Percentiles rank a stretch among this genome's conserved stretches.
phyloP scores from a whole-genome alignment of 164 flowering plant species.

The Brasenia schreberi region DNA sequence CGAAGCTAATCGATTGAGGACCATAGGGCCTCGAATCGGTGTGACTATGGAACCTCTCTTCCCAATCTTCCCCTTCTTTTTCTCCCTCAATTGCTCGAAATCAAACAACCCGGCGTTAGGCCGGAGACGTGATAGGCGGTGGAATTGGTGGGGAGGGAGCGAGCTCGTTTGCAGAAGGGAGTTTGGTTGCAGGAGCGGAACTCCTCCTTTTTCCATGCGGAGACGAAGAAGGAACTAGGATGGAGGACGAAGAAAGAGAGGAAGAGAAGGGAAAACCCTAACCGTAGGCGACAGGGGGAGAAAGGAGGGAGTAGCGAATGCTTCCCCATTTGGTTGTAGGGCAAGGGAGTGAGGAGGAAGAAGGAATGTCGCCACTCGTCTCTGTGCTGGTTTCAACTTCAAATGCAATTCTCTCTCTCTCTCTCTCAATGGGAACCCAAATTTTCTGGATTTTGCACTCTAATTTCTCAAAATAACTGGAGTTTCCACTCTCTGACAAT shows the following conservation, averaged over 20 bases:
- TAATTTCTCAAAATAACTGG: too few relatives aligned
- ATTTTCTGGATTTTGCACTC: too few relatives aligned
- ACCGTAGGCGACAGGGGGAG: neutral
- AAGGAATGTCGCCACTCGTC: neutral
- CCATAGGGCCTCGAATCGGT: slow-evolving; percentile 86
- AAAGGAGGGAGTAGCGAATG: neutral
- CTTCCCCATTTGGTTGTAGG: neutral
- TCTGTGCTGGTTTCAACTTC: too few relatives aligned
- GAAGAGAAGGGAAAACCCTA: neutral
- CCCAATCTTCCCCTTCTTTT: slow-evolving; percentile 86
- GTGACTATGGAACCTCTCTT: slow-evolving; percentile 59
- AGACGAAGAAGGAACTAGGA: slow-evolving; percentile 12
- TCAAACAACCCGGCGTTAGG: slow-evolving; percentile 62
- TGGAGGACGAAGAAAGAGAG: slow-evolving; percentile 1
- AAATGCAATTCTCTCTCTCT: too few relatives aligned
- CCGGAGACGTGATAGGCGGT: slow-evolving; percentile 38
- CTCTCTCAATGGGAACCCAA: too few relatives aligned
- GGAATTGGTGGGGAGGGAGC: slow-evolving; percentile 51
- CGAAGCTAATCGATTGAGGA: slow-evolving; percentile 92
- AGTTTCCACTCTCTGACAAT: too few relatives aligned
- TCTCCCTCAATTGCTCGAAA: slow-evolving; percentile 79
- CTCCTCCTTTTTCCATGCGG: slow-evolving; percentile 89
- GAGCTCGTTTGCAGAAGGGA: slow-evolving; percentile 96
- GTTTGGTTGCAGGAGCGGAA: slow-evolving; percentile 94
- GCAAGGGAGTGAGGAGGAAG: neutral